Evolutionary conservation across 129 eudicot species (phyloP).

Genomic region (Dittrichia graveolens): DNA sequence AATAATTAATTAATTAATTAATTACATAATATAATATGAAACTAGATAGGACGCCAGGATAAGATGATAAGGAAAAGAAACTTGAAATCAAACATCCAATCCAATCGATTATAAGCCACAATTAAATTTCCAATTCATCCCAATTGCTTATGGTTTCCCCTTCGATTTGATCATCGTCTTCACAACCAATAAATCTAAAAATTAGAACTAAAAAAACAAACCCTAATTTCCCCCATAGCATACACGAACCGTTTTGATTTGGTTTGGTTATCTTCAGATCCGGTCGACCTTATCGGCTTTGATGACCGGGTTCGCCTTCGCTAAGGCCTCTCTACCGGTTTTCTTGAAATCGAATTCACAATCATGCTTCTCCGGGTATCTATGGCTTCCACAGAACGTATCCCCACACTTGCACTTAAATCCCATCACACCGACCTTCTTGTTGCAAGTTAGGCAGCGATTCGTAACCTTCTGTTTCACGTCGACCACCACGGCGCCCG

Average conservation of each 20-base stretch:
- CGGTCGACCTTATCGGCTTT: conserved; percentile 65
- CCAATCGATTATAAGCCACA: too few species aligned
- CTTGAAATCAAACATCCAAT: too few species aligned
- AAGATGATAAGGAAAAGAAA: too few species aligned
- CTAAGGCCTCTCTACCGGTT: conserved; percentile 52
- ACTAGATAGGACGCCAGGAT: too few species aligned
- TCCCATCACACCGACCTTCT: conserved; percentile 70
- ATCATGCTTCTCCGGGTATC: conserved; percentile 73
- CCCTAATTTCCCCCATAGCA: conserved; percentile 32
- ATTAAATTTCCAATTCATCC: too few species aligned
- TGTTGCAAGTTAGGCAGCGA: conserved; percentile 59
- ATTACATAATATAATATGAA: too few species aligned
- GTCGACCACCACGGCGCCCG: neutral
- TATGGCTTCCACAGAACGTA: conserved; percentile 72
- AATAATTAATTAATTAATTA: too few species aligned
- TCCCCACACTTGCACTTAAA: conserved; percentile 72
- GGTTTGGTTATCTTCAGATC: conserved; percentile 35
- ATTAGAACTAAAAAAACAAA: neutral
- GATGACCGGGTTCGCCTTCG: conserved; percentile 68
- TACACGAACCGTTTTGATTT: conserved; percentile 23
- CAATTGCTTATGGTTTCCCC: too few species aligned
- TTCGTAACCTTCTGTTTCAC: conserved; percentile 30
- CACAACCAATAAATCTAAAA: too few species aligned
- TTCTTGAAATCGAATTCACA: conserved; percentile 63
- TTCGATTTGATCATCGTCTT: too few species aligned